Evolutionary conservation across 441 rosid species (phyloP).

Genomic region (Bruguiera hainesii): DNA sequence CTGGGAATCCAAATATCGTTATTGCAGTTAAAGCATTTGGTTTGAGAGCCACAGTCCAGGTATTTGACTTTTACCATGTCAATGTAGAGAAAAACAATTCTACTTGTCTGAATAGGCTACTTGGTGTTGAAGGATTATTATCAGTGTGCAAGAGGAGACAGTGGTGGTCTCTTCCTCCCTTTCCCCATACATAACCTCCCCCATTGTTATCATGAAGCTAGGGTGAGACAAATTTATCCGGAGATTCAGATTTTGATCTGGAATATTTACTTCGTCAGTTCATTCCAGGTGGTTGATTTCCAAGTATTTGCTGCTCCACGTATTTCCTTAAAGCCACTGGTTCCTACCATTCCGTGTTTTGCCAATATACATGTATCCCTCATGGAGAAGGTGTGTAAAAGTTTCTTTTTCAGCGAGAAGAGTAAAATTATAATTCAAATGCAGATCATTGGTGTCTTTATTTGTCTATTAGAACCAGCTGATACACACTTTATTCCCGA

Average conservation of each 20-base stretch:
- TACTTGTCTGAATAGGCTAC: neutral
- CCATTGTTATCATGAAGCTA: neutral
- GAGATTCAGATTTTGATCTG: neutral
- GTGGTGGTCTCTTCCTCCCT: neutral
- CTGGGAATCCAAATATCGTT: slow-evolving; percentile 79
- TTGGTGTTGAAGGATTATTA: neutral
- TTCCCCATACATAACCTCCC: neutral
- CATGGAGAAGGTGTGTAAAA: slow-evolving; percentile 71
- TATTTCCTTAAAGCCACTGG: slow-evolving; percentile 84
- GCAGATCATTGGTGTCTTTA: too few species aligned
- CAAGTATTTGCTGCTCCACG: slow-evolving; percentile 94
- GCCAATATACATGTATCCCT: slow-evolving; percentile 84
- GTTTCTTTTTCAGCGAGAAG: neutral
- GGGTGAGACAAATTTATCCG: neutral
- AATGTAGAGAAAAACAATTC: neutral
- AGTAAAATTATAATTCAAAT: too few species aligned
- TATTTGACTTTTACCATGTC: slow-evolving; percentile 23
- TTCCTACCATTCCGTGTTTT: slow-evolving; percentile 91
- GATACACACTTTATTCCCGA: too few species aligned
- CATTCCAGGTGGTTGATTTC: slow-evolving; percentile 72
- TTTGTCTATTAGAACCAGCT: too few species aligned
- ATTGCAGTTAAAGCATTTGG: slow-evolving; percentile 87
- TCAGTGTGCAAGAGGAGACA: too few species aligned
- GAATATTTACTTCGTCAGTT: slow-evolving; percentile 20
- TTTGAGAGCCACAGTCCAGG: slow-evolving; percentile 93